Conservation (phyloP, 192 early-diverging fungal species). For the Dimargaris cristalligena region DNA sequence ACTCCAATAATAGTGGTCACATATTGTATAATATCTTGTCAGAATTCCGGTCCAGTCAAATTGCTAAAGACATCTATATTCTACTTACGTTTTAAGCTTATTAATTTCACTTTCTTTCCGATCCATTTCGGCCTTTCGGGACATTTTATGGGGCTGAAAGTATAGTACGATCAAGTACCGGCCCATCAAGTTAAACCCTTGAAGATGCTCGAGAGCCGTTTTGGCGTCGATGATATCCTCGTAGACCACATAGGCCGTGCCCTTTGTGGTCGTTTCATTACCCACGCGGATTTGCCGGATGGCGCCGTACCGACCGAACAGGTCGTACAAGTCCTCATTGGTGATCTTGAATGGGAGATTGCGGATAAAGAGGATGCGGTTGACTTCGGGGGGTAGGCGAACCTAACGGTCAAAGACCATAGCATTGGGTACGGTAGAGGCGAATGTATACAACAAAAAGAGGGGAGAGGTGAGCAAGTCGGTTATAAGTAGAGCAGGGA, state of each 20-base stretch:
- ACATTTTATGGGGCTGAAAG: conserved; percentile 63
- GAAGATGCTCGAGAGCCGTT: conserved; percentile 86
- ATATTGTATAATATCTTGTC: no score
- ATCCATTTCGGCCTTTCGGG: conserved; percentile 62
- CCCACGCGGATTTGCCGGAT: conserved; percentile 86
- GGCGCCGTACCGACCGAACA: conserved; percentile 93
- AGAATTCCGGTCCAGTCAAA: no score
- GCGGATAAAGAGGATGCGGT: conserved; percentile 81
- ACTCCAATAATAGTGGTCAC: no score
- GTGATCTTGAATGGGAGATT: conserved; percentile 97
- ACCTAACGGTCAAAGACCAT: no score
- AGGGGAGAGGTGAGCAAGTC: no score
- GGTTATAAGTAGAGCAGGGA: no score
- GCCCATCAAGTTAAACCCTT: conserved; percentile 91
- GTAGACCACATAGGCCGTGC: conserved; percentile 94
- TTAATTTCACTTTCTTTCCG: conserved; percentile 57
- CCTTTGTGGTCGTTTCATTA: conserved; percentile 67
- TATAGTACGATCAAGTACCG: conserved; percentile 92
- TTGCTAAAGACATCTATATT: no score
- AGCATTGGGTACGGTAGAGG: no score
- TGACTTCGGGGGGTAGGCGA: conserved; percentile 83
- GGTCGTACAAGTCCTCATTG: conserved; percentile 89
- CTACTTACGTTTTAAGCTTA: conserved; percentile 49
- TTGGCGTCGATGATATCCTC: conserved; percentile 98
- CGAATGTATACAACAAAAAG: no score